Base-by-base conservation (phyloP, 2,329 filamentous ascomycete species). In the Trichoderma sp. region DNA sequence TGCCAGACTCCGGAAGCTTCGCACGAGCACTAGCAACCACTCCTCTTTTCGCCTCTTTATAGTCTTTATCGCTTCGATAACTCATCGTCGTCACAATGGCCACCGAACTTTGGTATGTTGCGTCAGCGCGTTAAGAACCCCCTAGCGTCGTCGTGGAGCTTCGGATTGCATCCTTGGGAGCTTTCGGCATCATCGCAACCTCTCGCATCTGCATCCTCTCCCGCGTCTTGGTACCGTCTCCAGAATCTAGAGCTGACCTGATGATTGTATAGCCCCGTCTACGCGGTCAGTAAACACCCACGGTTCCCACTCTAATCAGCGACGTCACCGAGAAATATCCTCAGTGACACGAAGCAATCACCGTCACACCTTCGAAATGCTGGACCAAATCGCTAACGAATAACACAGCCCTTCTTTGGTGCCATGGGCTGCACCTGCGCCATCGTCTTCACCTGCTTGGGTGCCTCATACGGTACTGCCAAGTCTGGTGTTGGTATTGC, bases 381-480 rank as follows among this genome's bases (percentile, higher is more conserved):
- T 56, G 24, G 60, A 27, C 24, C 38, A 29, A 29, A 66, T 67
- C 27, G 66, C 75, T 76, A 72, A 76, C 50, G 5, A 31, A 2
- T 59, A 8, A 6, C 9, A 33, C 74, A 85, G 84, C 83, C 84
- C 79, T 85, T 86, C 79, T 85, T 86, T 77, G 84, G 85, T 50
- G 84, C 84, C 62, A 81, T 86, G 76, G 85, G 85, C 71, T 85
- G 84, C 78, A 79, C 82, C 35, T 82, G 82, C 56, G 84, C 88
- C 81, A 89, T 89, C 76, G 84, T 88, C 80, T 87, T 89, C 83
- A 87, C 87, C 79, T 88, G 87, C 80, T 81, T 89, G 65, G 88
- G 85, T 68, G 85, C 85, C 69, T 82, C 85, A 67, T 87, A 87
- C 78, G 85, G 85, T 68, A 86, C 85, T 45, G 85, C 85, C 73